A percentile compares a stretch with the other conserved stretches of the same genome.
These are phyloP conservation scores for Fusarium succisae DNA, from an alignment of 2,329 filamentous ascomycete genomes.

Conservation along the genomic window DNA sequence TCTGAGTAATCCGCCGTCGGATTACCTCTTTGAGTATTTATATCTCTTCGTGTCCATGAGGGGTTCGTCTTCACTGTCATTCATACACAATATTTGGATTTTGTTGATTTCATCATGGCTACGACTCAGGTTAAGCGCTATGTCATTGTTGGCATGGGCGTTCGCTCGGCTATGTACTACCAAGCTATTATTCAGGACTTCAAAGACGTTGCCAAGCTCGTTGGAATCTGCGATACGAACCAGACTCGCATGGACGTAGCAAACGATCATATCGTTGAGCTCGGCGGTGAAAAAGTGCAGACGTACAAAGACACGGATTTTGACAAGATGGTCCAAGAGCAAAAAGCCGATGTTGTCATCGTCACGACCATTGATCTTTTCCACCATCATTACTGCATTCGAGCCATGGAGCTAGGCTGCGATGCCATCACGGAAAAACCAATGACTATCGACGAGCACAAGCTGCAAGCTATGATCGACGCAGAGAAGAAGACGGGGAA, in stretches of 20 bases:
- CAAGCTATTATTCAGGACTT: constrained; percentile 65
- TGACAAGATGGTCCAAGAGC: constrained; percentile 65
- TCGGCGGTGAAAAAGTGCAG: constrained; percentile 60
- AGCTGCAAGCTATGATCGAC: constrained; percentile 59
- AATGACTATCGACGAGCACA: constrained; percentile 68
- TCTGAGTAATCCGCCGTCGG: constrained; percentile 12
- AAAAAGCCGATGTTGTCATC: constrained; percentile 68
- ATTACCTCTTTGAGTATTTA: constrained; percentile 10
- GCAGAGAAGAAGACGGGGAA: constrained; percentile 46
- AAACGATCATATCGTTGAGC: constrained; percentile 56
- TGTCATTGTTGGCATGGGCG: constrained; percentile 66
- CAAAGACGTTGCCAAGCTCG: constrained; percentile 57
- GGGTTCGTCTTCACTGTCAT: neutral
- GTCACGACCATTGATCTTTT: constrained; percentile 71
- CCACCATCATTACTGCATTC: constrained; percentile 68
- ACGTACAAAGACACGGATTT: constrained; percentile 65
- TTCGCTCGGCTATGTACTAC: constrained; percentile 68
- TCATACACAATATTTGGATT: neutral
- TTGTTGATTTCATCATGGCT: constrained; percentile 13
- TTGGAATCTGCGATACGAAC: constrained; percentile 69
- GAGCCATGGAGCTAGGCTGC: constrained; percentile 67
- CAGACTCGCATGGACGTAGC: constrained; percentile 67
- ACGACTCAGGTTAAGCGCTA: constrained; percentile 53
- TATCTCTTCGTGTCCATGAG: neutral
- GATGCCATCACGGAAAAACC: constrained; percentile 71